phyloP scores from a whole-genome alignment of 2,329 filamentous ascomycete species.

The Graphilbum fragrans region DNA sequence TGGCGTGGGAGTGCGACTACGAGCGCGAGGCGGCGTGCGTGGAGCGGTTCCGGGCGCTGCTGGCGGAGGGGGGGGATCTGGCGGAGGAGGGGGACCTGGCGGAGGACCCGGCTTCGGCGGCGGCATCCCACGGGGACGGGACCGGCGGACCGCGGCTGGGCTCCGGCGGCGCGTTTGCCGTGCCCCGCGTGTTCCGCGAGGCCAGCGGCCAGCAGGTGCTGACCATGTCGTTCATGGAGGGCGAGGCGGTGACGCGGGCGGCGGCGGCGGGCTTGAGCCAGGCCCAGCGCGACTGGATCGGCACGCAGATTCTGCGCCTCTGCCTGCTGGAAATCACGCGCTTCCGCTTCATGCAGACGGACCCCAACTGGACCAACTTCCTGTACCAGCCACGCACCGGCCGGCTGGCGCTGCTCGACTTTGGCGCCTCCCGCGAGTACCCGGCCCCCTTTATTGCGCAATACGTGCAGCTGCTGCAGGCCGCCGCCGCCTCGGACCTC shows the following conservation, averaged over 20 bases:
- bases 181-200: conserved; percentile 37
- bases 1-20: conserved; percentile 97
- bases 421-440: conserved; percentile 83
- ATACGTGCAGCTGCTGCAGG: conserved; percentile 70
- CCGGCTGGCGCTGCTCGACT: conserved; percentile 85
- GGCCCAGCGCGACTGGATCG: conserved; percentile 87
- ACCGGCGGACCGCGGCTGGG: not conserved
- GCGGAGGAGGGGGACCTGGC: not conserved
- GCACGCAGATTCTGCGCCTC: conserved; percentile 81
- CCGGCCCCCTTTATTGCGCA: conserved; percentile 65
- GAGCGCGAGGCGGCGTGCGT: conserved; percentile 75
- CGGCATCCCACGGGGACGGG: too few relatives aligned
- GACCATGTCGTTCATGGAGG: conserved; percentile 86
- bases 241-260: conserved; percentile 73
- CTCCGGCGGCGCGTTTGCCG: conserved; percentile 49
- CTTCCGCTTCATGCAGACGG: conserved; percentile 97
- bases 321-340: conserved; percentile 88
- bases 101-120: conserved; percentile 16
- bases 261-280: conserved; percentile 53
- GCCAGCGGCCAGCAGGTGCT: conserved; percentile 18
- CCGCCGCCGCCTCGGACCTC: conserved; percentile 62
- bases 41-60: conserved; percentile 60
- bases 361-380: conserved; percentile 99
- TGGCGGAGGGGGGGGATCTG: conserved; percentile 30
- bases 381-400: conserved; percentile 64